Percentiles rank a stretch among this genome's conserved stretches.
Evolutionary conservation across 1,139 yeast genomes (phyloP).

Genomic region (Tardiomyces depauwii): DNA sequence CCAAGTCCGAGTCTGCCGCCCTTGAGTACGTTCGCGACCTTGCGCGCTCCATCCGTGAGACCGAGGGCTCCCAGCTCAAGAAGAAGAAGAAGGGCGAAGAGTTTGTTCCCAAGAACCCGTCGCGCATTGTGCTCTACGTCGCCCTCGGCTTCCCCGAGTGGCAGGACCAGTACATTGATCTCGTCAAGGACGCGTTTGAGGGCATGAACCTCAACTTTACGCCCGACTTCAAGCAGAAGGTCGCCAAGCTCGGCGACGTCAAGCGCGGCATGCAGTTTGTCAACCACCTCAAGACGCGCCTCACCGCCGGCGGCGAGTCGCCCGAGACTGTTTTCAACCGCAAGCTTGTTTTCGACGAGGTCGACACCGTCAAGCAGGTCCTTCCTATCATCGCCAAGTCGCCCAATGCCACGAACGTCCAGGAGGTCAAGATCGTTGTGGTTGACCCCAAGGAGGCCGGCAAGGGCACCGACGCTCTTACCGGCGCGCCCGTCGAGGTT

Average conservation of each 20-base stretch:
- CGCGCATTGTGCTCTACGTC: conserved; percentile 58
- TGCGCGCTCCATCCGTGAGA: conserved; percentile 79
- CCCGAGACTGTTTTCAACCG: conserved; percentile 78
- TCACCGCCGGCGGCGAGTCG: conserved; percentile 36
- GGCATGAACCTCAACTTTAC: conserved; percentile 17
- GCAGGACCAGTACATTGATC: conserved; percentile 82
- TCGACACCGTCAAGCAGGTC: conserved; percentile 47
- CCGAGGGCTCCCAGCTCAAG: conserved; percentile 80
- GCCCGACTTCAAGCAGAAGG: conserved; percentile 27
- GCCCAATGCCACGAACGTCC: conserved; percentile 50
- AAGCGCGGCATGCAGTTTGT: conserved; percentile 98
- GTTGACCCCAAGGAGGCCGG: conserved; percentile 46
- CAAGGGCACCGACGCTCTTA: conserved; percentile 49
- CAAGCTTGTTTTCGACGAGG: conserved; percentile 72
- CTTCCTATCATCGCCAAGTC: conserved; percentile 46
- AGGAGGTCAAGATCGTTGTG: conserved; percentile 47
- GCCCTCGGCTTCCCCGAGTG: conserved; percentile 88
- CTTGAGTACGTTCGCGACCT: conserved; percentile 67
- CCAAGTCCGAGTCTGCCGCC: conserved; percentile 50
- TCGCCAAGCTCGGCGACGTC: conserved; percentile 37
- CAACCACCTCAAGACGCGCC: conserved; percentile 69
- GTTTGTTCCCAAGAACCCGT: conserved; percentile 62
- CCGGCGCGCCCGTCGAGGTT: conserved; percentile 64
- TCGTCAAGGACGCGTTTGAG: conserved; percentile 72
- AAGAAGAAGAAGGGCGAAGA: conserved; percentile 81